A percentile compares a stretch with the other conserved stretches of the same genome.
phyloP scores from a whole-genome alignment of 352 stramenopile genomes.

The Globisporangium iwayamae region DNA sequence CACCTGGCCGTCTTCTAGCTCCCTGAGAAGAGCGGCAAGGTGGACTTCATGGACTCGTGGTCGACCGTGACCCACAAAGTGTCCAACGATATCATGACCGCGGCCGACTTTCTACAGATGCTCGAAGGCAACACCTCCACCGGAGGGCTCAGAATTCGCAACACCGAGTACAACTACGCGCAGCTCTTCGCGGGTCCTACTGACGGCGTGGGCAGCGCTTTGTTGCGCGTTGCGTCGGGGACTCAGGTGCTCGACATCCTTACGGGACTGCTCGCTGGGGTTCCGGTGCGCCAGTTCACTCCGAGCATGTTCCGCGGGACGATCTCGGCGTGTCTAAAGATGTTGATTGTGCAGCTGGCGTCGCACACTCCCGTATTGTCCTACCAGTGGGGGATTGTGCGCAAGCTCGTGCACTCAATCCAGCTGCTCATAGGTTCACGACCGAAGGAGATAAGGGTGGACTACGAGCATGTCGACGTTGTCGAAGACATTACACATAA shows the following conservation, averaged over 20 bases:
- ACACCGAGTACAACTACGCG: conserved; percentile 60
- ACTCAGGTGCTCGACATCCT: conserved; percentile 69
- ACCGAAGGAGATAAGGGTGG: conserved; percentile 20
- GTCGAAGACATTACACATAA: neutral
- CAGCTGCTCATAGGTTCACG: conserved; percentile 34
- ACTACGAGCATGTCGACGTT: conserved; percentile 9
- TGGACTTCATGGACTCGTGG: conserved; percentile 73
- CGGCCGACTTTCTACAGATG: conserved; percentile 52
- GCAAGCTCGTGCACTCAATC: conserved; percentile 55
- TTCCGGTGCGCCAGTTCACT: conserved; percentile 48
- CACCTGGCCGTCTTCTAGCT: conserved; percentile 53
- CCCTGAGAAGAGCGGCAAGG: conserved; percentile 42
- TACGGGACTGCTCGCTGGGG: conserved; percentile 50
- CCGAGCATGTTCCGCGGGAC: conserved; percentile 74
- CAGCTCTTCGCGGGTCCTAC: conserved; percentile 50
- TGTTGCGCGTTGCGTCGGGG: conserved; percentile 44
- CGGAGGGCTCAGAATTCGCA: conserved; percentile 36
- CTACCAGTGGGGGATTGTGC: conserved; percentile 46
- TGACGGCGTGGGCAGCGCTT: conserved; percentile 38
- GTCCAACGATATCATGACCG: conserved; percentile 59
- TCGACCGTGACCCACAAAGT: conserved; percentile 61
- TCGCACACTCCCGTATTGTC: conserved; percentile 26
- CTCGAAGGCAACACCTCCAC: conserved; percentile 40
- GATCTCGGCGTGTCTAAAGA: conserved; percentile 43
- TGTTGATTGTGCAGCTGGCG: conserved; percentile 24